These are phyloP conservation scores for Dioscorea dumetorum DNA, from an alignment of 106 monocot genomes.

Conservation along the genomic window DNA sequence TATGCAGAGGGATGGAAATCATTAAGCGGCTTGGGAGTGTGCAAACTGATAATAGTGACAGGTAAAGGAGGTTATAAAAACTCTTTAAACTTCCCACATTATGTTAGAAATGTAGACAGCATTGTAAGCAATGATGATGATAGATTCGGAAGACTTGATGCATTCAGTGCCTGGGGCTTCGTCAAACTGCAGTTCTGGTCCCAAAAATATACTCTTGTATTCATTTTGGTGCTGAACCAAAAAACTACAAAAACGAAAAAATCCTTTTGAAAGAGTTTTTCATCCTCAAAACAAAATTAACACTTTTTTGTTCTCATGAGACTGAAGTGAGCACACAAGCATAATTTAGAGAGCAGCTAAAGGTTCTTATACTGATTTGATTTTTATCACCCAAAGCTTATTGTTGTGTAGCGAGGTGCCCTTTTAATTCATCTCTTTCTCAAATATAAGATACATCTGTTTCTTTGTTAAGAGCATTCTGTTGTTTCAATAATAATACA, in stretches of 20 bases:
- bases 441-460: neutral
- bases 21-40: constrained; percentile 84
- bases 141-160: neutral
- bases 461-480: neutral
- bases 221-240: neutral
- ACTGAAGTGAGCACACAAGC: too few species aligned
- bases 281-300: neutral
- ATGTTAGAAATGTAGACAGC: neutral
- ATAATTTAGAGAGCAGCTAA: neutral
- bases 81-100: neutral
- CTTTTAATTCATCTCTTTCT: neutral
- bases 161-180: too few species aligned
- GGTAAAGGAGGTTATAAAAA: constrained; percentile 20
- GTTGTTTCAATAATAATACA: neutral
- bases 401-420: too few species aligned
- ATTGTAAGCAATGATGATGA: neutral
- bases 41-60: constrained; percentile 88
- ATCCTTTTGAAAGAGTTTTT: neutral
- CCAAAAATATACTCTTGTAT: neutral
- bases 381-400: neutral
- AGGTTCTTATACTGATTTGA: neutral
- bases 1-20: constrained; percentile 84
- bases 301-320: neutral
- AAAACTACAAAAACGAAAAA: too few species aligned
- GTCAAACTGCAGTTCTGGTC: too few species aligned